phyloP scores from a whole-genome alignment of 2,329 filamentous ascomycete genomes.

The Pleurostoma richardsiae region DNA sequence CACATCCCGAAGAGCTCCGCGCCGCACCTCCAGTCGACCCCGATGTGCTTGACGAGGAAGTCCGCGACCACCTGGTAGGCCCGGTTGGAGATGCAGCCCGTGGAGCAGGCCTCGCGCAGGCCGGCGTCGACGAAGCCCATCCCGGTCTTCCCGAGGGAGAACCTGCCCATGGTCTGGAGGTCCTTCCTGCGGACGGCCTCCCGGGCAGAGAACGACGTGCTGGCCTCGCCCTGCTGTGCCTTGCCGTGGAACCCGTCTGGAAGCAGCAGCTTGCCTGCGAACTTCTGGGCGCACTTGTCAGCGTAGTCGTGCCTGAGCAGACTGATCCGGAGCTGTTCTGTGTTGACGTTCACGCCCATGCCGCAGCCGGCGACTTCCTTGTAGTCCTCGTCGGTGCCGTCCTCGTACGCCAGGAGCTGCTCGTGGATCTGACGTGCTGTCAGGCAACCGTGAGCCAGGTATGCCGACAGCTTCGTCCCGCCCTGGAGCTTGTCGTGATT shows the following conservation, averaged over 20 bases:
- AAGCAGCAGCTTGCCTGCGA: no score
- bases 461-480: conserved; percentile 71
- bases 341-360: conserved; percentile 67
- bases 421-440: conserved; percentile 68
- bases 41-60: conserved; percentile 59
- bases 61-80: conserved; percentile 57
- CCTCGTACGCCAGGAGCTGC: conserved; percentile 62
- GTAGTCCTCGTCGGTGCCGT: conserved; percentile 42
- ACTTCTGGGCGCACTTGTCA: conserved; percentile 45
- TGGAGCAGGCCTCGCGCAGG: conserved; percentile 56
- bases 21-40: conserved; percentile 62
- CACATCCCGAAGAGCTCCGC: conserved; percentile 62
- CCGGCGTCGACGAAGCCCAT: conserved; percentile 64
- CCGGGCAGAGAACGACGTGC: no score
- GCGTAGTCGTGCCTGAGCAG: conserved; percentile 71
- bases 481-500: conserved; percentile 69
- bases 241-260: no score
- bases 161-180: no score
- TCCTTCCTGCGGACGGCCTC: no score
- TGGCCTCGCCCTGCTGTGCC: no score
- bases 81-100: conserved; percentile 63
- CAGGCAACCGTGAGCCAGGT: conserved; percentile 65
- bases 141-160: conserved; percentile 45
- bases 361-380: conserved; percentile 51
- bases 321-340: conserved; percentile 64